Base-by-base conservation (phyloP, 2,329 filamentous ascomycete genomes). In the Epichloe elymi region DNA sequence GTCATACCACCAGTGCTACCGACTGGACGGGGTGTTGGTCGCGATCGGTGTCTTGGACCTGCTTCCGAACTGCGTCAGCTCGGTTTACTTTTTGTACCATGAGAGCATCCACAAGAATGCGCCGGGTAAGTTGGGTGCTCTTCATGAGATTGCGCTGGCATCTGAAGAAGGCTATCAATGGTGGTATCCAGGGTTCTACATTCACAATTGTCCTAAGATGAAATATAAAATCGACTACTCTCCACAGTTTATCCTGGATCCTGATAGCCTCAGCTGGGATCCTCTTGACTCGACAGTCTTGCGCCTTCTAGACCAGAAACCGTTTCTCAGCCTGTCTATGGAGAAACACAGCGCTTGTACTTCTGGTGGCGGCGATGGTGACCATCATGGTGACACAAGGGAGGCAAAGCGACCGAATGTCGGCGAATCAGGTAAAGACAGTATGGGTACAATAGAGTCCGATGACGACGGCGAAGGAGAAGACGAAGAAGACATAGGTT, bases 171-270 rank as follows among this genome's bases (percentile, higher is more conserved):
- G 79, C 0, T 89, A 90, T 59, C 69, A 75, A 42, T 88, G 80
- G 73, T 93, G 88, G 76, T 93, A 91, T 66, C 83, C 76, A 5
- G 82, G 87, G 5, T 91, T 82, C 65, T 93, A 91, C 60, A 91
- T 93, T 53, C 86, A 90, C 63, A 80, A 71, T 50, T 91, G 86
- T 60, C 74, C 78, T 49, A 93, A 93, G 70, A 91, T 93, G 87
- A 74, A 75, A 58, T 93, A 93, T 71, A 93, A 93, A 70, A 84
- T 82, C 52, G 83, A 89, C 61, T 93, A 86, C 63, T 72, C 74
- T 11, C 86, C 86, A 1, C 85, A 88, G 61, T 79, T 83, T 59
- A 75, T 93, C 11, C 73, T 91, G 11, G 84, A 90, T 56, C 83
- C 85, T 0, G 78, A 82, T 54, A 75, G 74, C 0, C 71, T 83